Conservation (phyloP, 768 basidiomycete species). For the Suillus subalutaceus region DNA sequence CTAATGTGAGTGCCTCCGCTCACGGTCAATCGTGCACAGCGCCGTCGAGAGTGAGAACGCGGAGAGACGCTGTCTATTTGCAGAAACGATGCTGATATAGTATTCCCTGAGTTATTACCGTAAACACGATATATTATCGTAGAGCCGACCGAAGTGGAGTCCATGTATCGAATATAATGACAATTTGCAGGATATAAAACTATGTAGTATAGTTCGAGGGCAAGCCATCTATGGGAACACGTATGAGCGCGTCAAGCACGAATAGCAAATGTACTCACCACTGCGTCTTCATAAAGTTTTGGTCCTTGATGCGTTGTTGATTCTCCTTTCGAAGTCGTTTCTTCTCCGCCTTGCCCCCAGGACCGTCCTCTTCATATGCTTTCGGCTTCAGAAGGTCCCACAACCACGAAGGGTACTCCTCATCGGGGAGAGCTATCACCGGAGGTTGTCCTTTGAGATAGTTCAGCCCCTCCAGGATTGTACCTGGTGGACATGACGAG, state of each 20-base stretch:
- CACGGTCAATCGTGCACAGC: no score
- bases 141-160: no score
- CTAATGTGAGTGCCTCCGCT: no score
- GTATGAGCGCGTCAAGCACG: background rate
- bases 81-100: no score
- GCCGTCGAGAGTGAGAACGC: no score
- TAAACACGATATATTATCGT: no score
- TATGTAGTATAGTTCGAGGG: no score
- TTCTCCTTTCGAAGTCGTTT: constrained; percentile 61
- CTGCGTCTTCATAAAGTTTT: constrained; percentile 86
- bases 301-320: constrained; percentile 72
- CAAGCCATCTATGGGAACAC: background rate
- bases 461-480: constrained; percentile 76
- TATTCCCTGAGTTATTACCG: no score
- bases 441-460: constrained; percentile 83
- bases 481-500: constrained; percentile 75
- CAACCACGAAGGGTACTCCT: constrained; percentile 87
- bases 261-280: constrained; percentile 26
- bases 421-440: constrained; percentile 76
- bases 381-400: constrained; percentile 76
- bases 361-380: constrained; percentile 68
- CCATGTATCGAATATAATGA: no score
- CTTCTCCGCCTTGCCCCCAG: constrained; percentile 69
- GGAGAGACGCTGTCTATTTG: no score
- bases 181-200: no score